Evolutionary conservation across 208 protist species (phyloP).

Genomic region (Trichomonas gallinae): DNA sequence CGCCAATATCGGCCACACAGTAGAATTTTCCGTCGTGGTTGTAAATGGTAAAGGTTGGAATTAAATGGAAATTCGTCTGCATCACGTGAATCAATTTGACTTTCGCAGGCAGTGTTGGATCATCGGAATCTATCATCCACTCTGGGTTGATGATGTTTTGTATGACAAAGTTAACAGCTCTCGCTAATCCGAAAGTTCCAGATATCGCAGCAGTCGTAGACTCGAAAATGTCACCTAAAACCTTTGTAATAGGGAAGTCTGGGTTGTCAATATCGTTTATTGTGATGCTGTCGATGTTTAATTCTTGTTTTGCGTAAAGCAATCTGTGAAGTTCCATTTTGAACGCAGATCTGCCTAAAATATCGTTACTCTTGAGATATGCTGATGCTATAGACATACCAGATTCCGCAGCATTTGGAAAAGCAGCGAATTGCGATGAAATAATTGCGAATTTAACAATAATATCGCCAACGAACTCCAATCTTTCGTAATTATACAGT

Average conservation of each 20-base stretch:
- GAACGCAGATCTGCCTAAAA: background rate
- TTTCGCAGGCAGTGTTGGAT: background rate
- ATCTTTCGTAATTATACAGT: background rate
- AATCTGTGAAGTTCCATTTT: background rate
- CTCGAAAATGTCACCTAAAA: background rate
- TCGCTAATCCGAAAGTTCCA: background rate
- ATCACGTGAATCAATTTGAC: background rate
- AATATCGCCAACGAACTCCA: conserved; percentile 3
- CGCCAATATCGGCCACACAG: background rate
- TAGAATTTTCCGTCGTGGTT: background rate
- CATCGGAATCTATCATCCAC: background rate
- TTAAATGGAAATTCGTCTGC: background rate
- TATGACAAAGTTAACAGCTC: background rate
- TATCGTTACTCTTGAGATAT: background rate
- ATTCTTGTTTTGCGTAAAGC: too few relatives aligned
- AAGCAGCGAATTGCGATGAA: background rate
- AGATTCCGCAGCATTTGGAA: background rate
- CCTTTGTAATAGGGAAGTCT: background rate
- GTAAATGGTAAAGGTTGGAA: background rate
- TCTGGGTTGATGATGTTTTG: background rate
- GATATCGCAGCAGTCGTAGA: background rate
- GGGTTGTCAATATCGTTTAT: background rate
- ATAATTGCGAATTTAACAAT: background rate
- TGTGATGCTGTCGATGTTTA: background rate
- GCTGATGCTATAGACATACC: background rate